Percentiles rank a stretch among this genome's conserved stretches.
phyloP scores from a whole-genome alignment of 148 eudicot genomes.

The Vaccinium corymbosum region DNA sequence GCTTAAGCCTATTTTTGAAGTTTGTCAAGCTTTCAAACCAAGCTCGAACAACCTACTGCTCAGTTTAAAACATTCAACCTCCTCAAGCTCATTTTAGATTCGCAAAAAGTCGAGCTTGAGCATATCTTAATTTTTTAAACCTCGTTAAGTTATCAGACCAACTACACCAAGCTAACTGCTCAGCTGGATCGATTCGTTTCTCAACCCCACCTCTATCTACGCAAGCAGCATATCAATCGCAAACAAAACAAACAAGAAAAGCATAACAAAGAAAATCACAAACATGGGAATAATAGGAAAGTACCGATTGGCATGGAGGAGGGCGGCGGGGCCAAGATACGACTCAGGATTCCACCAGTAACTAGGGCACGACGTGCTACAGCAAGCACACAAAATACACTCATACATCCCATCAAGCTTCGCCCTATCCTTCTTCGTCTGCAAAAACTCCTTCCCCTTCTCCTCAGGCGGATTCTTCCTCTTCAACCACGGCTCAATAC shows the following conservation, averaged over 20 bases:
- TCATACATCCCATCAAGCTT: slow-evolving; percentile 99
- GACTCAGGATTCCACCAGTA: slow-evolving; percentile 99
- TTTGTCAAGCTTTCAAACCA: too few species aligned
- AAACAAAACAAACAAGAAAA: neutral
- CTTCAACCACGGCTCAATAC: slow-evolving; percentile 98
- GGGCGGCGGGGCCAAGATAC: slow-evolving; percentile 95
- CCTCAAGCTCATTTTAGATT: too few species aligned
- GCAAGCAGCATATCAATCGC: too few species aligned
- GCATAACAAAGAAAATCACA: neutral
- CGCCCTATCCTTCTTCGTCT: slow-evolving; percentile 82
- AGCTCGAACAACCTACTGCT: too few species aligned
- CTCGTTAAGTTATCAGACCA: too few species aligned
- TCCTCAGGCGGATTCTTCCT: slow-evolving; percentile 50
- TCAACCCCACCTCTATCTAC: too few species aligned
- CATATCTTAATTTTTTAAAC: too few species aligned
- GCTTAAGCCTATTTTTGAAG: too few species aligned
- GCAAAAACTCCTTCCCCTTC: slow-evolving; percentile 70
- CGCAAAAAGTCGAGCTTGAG: too few species aligned
- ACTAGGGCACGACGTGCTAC: slow-evolving; percentile 94
- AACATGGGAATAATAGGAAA: neutral
- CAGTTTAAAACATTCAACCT: too few species aligned
- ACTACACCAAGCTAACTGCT: too few species aligned
- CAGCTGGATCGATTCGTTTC: too few species aligned
- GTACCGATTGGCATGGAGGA: slow-evolving; percentile 92
- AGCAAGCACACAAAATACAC: slow-evolving; percentile 92